phyloP scores from a whole-genome alignment of 2,329 filamentous ascomycete species.

The Aspergillus ruber region DNA sequence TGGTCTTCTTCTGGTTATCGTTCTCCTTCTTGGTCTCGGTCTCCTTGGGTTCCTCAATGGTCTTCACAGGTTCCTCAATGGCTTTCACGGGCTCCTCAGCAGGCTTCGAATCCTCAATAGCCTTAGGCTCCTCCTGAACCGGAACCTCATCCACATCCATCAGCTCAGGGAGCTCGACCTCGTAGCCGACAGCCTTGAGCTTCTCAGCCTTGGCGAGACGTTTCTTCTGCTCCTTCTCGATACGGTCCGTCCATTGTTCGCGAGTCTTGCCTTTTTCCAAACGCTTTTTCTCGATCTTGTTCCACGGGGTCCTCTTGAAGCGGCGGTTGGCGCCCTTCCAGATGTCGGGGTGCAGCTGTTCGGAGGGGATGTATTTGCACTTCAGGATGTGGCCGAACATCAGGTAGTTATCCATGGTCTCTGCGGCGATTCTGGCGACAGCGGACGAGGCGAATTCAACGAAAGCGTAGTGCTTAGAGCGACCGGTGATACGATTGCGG shows the following conservation, averaged over 20 bases:
- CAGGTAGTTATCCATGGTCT: conserved; percentile 97
- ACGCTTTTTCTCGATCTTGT: conserved; percentile 71
- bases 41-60: conserved; percentile 11
- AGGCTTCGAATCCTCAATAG: conserved; percentile 28
- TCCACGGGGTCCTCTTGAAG: conserved; percentile 83
- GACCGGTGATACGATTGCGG: conserved; percentile 85
- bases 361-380: conserved; percentile 69
- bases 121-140: conserved; percentile 31
- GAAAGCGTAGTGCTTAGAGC: conserved; percentile 90
- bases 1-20: conserved; percentile 19
- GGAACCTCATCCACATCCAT: conserved; percentile 56
- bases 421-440: conserved; percentile 84
- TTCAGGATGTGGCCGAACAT: conserved; percentile 91
- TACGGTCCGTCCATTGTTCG: conserved; percentile 70
- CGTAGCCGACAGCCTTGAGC: conserved; percentile 75
- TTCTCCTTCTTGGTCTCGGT: conserved; percentile 15
- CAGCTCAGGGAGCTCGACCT: conserved; percentile 67
- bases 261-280: conserved; percentile 68
- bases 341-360: conserved; percentile 70
- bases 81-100: conserved; percentile 19
- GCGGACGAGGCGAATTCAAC: conserved; percentile 74
- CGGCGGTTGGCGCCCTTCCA: conserved; percentile 88
- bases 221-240: conserved; percentile 65
- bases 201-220: conserved; percentile 64
- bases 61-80: conserved; percentile 20